Base-by-base conservation (phyloP, 768 basidiomycete species). In the Cystofilobasidium bisporidii region DNA sequence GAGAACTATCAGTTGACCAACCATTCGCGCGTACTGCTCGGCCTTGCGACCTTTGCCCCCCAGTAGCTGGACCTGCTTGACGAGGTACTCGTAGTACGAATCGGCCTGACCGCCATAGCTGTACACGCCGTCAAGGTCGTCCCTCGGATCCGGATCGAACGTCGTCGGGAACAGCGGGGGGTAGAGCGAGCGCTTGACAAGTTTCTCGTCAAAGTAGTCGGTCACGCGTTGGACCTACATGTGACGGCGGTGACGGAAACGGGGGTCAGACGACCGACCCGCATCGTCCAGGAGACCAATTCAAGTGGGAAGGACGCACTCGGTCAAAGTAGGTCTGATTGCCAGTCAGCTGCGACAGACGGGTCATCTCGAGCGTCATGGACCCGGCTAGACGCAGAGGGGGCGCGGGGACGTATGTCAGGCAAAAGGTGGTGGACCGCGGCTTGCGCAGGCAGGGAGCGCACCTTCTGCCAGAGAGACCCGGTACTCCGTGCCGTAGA, bases 21-120 rank as follows among this genome's bases (percentile, higher is more conserved):
- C 65, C 69, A 80, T 73, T 12, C 73, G 61, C 17, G 65, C 65
- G 70, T 77, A 80, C 43, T 76, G 76, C n/a, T 75, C 68, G 65
- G 11, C 73, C 71, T 2, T 56, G 17, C 1, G 28, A 8, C 53
- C 53, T 30, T 9, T 30, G 18, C 30, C 30, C 18, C 75, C 75
- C 0, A 79, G 72, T 5, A 80, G 73, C 58, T 79, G 78, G 56
- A 75, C 75, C 55, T 77, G 74, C 69, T 80, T 80, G 76, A 80
- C 78, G n/a, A 77, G 72, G 69, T 78, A 79, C 56, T 78, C 77
- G 53, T 32, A 32, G 10, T 20, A 73, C 1, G 62, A 62, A 28
- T 75, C 73, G 11, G 43, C 59, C 11, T 47, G 45, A 12, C 76
- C 80, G 8, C 80, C 80, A 28, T 77, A 76, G 8, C 73, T 71